Conservation (phyloP, 2,329 filamentous ascomycete species). For the Calycina herbarum region DNA sequence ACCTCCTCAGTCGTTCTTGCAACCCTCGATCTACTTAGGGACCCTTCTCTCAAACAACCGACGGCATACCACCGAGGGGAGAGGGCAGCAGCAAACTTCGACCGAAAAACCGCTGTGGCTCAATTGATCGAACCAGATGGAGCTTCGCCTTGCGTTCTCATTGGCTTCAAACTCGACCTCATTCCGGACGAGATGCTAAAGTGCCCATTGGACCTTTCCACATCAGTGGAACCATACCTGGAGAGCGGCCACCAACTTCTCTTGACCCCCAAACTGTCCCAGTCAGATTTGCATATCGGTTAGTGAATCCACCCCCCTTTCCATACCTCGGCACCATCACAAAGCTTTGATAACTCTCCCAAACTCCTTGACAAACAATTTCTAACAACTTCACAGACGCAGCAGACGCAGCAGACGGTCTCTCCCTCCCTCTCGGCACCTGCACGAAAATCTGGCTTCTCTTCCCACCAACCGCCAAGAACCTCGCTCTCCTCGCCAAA, state of each 20-base stretch:
- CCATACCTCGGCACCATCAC: not conserved
- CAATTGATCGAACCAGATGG: constrained; percentile 14
- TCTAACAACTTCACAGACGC: not conserved
- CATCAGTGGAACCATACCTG: constrained; percentile 12
- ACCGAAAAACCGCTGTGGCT: constrained; percentile 16
- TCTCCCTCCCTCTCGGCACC: constrained; percentile 17
- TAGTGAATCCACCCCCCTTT: constrained; percentile 1
- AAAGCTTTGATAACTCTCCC: not conserved
- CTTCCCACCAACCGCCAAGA: constrained; percentile 21
- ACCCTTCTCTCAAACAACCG: not conserved
- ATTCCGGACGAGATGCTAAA: constrained; percentile 9
- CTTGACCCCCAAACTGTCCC: constrained; percentile 18
- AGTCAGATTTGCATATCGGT: constrained; percentile 22
- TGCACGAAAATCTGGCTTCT: constrained; percentile 20
- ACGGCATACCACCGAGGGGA: constrained; percentile 16
- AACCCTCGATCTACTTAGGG: constrained; percentile 10
- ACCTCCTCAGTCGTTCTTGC: constrained; percentile 12
- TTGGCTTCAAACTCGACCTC: constrained; percentile 2
- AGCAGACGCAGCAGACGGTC: constrained; percentile 17
- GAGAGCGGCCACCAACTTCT: constrained; percentile 18
- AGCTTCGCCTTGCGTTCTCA: constrained; percentile 6
- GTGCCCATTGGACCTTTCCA: not conserved
- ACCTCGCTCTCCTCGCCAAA: constrained; percentile 16
- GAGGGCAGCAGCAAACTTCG: not conserved
- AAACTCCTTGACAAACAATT: not conserved